A percentile compares a stretch with the other conserved stretches of the same genome.
phyloP scores from a whole-genome alignment of 2,329 filamentous ascomycete species.

The Rachicladosporium sp. region DNA sequence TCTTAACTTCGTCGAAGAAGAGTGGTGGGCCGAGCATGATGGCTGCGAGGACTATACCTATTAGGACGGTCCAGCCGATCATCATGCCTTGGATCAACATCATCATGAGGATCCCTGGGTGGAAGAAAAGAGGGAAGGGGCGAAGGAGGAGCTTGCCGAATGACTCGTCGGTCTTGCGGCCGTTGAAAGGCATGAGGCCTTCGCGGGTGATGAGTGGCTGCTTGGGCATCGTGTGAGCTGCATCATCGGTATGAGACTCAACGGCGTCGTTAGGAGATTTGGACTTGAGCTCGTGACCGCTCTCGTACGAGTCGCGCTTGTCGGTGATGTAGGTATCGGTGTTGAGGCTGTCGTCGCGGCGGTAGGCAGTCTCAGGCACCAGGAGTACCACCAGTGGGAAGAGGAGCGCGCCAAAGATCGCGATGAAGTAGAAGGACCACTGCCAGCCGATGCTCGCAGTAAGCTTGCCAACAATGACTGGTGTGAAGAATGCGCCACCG shows the following conservation, averaged over 20 bases:
- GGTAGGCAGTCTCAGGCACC: conserved; percentile 74
- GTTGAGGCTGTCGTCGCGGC: conserved; percentile 53
- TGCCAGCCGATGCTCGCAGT: conserved; percentile 63
- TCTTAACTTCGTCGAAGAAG: conserved; percentile 68
- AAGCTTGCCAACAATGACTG: conserved; percentile 83
- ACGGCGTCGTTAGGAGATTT: neutral
- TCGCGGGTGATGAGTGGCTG: conserved; percentile 12
- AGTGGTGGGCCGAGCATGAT: conserved; percentile 72
- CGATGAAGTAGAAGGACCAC: conserved; percentile 80
- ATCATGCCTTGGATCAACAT: conserved; percentile 75
- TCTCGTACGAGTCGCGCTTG: conserved; percentile 5
- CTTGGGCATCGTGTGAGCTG: neutral
- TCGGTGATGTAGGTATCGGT: conserved; percentile 47
- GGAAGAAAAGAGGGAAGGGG: conserved; percentile 70
- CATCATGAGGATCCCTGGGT: conserved; percentile 75
- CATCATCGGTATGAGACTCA: neutral
- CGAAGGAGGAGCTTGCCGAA: conserved; percentile 56
- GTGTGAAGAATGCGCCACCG: conserved; percentile 63
- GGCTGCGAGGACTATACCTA: conserved; percentile 69
- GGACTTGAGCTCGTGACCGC: neutral
- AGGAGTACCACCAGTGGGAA: conserved; percentile 64
- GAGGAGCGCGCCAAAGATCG: conserved; percentile 64
- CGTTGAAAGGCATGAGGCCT: conserved; percentile 51
- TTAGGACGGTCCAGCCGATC: conserved; percentile 93
- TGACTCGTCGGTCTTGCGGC: conserved; percentile 64